These are phyloP conservation scores for Huntiella bhutanensis DNA, from an alignment of 2,329 filamentous ascomycete species.

Conservation along the genomic window DNA sequence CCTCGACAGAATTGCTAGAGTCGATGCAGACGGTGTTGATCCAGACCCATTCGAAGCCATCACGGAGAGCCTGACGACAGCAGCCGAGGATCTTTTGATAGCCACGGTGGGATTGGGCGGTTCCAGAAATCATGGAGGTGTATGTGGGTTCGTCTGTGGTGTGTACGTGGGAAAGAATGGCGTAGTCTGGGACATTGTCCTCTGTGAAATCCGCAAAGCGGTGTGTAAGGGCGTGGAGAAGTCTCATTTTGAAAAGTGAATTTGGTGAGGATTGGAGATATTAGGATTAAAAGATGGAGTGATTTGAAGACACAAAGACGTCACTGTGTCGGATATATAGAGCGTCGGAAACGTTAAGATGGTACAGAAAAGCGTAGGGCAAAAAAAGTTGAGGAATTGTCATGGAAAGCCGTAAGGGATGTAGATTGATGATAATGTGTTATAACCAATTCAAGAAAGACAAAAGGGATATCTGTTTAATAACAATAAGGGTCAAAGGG, in stretches of 20 bases:
- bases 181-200: conserved; percentile 14
- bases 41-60: conserved; percentile 16
- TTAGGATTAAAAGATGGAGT: neutral
- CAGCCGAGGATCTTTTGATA: conserved; percentile 13
- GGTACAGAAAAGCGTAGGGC: neutral
- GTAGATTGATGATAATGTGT: neutral
- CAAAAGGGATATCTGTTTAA: too few species aligned
- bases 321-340: neutral
- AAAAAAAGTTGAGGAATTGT: neutral
- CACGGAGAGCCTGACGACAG: conserved; percentile 12
- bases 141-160: conserved; percentile 16
- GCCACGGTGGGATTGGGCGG: conserved; percentile 5
- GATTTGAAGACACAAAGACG: neutral
- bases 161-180: conserved; percentile 19
- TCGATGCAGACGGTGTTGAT: conserved; percentile 18
- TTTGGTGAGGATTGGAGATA: neutral
- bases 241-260: conserved; percentile 5
- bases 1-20: conserved; percentile 15
- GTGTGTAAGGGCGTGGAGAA: conserved; percentile 7
- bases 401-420: neutral
- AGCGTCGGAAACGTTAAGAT: neutral
- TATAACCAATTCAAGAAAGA: neutral
- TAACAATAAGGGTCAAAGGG: too few species aligned
- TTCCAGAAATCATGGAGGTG: conserved; percentile 13
- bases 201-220: conserved; percentile 8